These are phyloP conservation scores for Sphaerulina musiva DNA, from an alignment of 2,329 filamentous ascomycete genomes.

Conservation along the genomic window DNA sequence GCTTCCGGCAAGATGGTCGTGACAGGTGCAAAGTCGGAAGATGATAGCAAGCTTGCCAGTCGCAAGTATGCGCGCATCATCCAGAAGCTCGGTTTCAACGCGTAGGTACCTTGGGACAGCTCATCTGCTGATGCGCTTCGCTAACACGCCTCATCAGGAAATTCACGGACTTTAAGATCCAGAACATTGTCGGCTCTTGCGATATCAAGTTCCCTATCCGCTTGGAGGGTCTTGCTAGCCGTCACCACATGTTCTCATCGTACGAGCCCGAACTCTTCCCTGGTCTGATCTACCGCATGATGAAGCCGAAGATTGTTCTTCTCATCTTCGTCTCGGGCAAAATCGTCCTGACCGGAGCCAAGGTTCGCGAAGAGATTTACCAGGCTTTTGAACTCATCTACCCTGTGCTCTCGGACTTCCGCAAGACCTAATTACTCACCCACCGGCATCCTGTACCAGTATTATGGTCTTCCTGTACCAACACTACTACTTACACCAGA, in stretches of 20 bases:
- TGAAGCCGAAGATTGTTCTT: slow-evolving; percentile 98
- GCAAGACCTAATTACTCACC: slow-evolving; percentile 18
- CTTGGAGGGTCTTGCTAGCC: slow-evolving; percentile 86
- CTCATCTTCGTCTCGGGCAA: slow-evolving; percentile 94
- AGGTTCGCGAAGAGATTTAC: slow-evolving; percentile 97
- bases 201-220: slow-evolving; percentile 99
- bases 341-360: slow-evolving; percentile 95
- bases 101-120: slow-evolving; percentile 9
- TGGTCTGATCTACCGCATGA: slow-evolving; percentile 99
- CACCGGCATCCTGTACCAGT: slow-evolving; percentile 27
- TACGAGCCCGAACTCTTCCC: slow-evolving; percentile 98
- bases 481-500: slow-evolving; percentile 19
- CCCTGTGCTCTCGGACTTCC: slow-evolving; percentile 53
- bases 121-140: slow-evolving; percentile 4
- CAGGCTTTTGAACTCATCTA: slow-evolving; percentile 97
- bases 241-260: slow-evolving; percentile 98
- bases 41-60: slow-evolving; percentile 93
- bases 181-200: slow-evolving; percentile 97
- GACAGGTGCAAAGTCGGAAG: slow-evolving; percentile 94
- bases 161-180: slow-evolving; percentile 99
- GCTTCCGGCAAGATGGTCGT: slow-evolving; percentile 99
- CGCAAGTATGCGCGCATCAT: slow-evolving; percentile 99
- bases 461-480: slow-evolving; percentile 26
- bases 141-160: slow-evolving; percentile 43
- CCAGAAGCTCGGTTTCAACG: slow-evolving; percentile 96